phyloP scores from a whole-genome alignment of 345 rosid species.

The Salix viminalis region DNA sequence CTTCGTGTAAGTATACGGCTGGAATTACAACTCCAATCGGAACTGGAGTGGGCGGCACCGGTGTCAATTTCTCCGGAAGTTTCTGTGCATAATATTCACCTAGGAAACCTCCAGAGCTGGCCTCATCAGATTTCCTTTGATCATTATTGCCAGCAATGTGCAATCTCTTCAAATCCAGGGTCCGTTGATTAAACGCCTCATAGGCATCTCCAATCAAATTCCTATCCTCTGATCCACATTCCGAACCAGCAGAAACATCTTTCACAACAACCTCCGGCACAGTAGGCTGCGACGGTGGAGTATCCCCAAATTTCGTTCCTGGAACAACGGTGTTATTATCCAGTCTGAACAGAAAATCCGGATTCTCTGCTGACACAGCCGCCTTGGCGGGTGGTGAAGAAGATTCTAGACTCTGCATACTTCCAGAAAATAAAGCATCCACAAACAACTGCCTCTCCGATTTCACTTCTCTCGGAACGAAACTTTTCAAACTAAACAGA shows the following conservation, averaged over 20 bases:
- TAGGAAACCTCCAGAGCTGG: conserved; percentile 12
- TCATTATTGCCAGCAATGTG: conserved; percentile 32
- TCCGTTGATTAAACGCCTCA: conserved; percentile 23
- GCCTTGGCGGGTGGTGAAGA: conserved; percentile 25
- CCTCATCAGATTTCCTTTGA: conserved; percentile 31
- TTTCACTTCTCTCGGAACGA: conserved; percentile 29
- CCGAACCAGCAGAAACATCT: conserved; percentile 37
- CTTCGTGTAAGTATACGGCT: conserved; percentile 27
- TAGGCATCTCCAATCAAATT: conserved; percentile 24
- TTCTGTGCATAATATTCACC: conserved; percentile 26
- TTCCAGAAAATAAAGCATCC: conserved; percentile 48
- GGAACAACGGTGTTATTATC: conserved; percentile 35
- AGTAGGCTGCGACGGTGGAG: conserved; percentile 19
- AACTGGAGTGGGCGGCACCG: conserved; percentile 26
- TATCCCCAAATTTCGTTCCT: neutral
- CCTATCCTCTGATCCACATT: conserved; percentile 46
- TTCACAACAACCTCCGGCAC: conserved; percentile 23
- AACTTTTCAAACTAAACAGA: conserved; percentile 32
- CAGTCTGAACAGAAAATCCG: conserved; percentile 48
- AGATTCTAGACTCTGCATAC: conserved; percentile 37
- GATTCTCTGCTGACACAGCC: conserved; percentile 21
- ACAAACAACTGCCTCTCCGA: conserved; percentile 57
- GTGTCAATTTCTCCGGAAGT: conserved; percentile 21
- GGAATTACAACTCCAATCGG: conserved; percentile 19
- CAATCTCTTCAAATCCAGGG: conserved; percentile 41